These are phyloP conservation scores for Malbranchea cinnamomea DNA, from an alignment of 2,329 filamentous ascomycete genomes.

Conservation along the genomic window DNA sequence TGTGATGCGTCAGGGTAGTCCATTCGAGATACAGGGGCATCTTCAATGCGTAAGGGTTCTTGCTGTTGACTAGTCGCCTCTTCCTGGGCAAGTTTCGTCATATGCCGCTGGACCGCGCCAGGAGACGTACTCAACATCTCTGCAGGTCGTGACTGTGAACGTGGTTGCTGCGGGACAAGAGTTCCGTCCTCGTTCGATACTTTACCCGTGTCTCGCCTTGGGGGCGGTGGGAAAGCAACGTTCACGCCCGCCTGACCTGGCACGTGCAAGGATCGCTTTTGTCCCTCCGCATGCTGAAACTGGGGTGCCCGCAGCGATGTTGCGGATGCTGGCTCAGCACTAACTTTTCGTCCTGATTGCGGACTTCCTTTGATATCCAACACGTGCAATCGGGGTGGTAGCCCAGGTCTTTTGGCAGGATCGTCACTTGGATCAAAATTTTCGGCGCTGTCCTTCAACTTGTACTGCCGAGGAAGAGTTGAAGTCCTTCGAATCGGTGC, in stretches of 20 bases:
- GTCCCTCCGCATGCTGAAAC: no score
- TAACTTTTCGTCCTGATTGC: no score
- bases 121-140: no score
- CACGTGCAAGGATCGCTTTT: no score
- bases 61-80: slow-evolving; percentile 36
- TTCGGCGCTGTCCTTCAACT: slow-evolving; percentile 25
- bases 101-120: slow-evolving; percentile 5
- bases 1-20: slow-evolving; percentile 74
- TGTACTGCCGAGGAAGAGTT: slow-evolving; percentile 13
- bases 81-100: slow-evolving; percentile 14
- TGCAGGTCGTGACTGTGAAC: slow-evolving; percentile 4
- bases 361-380: no score
- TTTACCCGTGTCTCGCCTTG: no score
- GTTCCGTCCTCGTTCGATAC: no score
- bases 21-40: slow-evolving; percentile 37
- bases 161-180: background rate
- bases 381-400: slow-evolving; percentile 29
- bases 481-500: slow-evolving; percentile 12
- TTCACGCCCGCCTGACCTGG: no score
- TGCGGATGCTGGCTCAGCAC: no score
- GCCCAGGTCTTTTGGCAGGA: slow-evolving; percentile 33
- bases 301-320: no score
- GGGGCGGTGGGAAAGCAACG: no score
- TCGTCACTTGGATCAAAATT: slow-evolving; percentile 15
- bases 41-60: slow-evolving; percentile 27